Evolutionary conservation across 352 stramenopile species (phyloP), one percentile per base, ranked within the genome.

Genomic region (Pythium aristosporum): DNA sequence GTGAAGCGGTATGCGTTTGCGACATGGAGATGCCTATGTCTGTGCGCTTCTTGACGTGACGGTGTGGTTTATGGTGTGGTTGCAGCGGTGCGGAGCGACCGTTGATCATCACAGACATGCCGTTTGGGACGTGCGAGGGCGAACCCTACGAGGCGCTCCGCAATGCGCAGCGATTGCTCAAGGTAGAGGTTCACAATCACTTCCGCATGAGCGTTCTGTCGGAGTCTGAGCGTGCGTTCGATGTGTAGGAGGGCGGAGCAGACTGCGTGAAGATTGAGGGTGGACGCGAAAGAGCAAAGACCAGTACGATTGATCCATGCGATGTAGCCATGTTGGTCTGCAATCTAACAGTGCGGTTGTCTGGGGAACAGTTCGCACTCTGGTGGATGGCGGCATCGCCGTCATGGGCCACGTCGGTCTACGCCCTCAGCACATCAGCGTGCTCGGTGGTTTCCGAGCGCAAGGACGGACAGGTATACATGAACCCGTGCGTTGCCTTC

Each of bases 251-350:
- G 82, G 96, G 91, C 23, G 88, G 90, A 28, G 96, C 98, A 20
- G 97, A 99, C 74, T 98, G 92, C 53, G 96, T 99, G 36, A 99
- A 99, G 80, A 91, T 99, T 28, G 98, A 99, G 82, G 97, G 97
- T 61, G 89, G 96, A n/a, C 72, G 76, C 23, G 87, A 96, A 34
- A 76, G 88, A 8, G 77, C 80, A 1, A 64, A 96, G 58, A 94
- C 74, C 15, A 86, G 82, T 95, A 69, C 49, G 65, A 59, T 54
- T 32, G 34, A 42, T 43, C 18, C 15, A 41, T n/a, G 3, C 7
- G 10, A 8, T 44, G 10, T 54, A 32, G 44, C 21, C 25, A 32
- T 50, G n/a, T 3, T 13, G n/a, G 41, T 30, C 30, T 12, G 37
- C 66, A 12, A 20, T 20, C 30, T 53, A n/a, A 52, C 32, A 44